Base-by-base conservation (phyloP, 2,329 filamentous ascomycete species). In the Trichocomaceae sp. region DNA sequence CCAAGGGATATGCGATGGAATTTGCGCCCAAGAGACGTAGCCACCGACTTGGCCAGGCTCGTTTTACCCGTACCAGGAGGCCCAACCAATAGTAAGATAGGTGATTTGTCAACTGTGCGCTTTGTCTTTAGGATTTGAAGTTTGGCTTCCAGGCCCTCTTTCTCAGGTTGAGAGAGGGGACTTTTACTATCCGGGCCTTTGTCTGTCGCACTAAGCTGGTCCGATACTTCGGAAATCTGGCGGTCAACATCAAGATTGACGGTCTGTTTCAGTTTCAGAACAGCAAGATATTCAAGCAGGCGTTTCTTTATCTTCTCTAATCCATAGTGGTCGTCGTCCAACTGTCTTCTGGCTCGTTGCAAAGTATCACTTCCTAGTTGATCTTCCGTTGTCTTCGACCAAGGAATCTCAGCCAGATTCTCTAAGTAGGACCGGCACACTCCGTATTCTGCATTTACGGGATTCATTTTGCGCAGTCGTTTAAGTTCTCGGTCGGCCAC, bases 281-380 rank as follows among this genome's bases (percentile, higher is more conserved):
- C 93, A 2, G 93, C 95, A 44, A 99, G 79, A 67, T 99, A 99
- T 70, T 97, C 95, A 5, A 99, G 80, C 20, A 99, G 73, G 44
- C 93, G 82, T 79, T 96, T 96, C 82, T 99, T 99, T 66, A 99
- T 92, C 72, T 92, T 95, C 58, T 97, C 90, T 13, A 99, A 77
- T 0, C 93, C 93, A 63, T 97, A 97, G 70, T 99, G 93, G 66
- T 99, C 93, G 60, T 95, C 86, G 64, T 99, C 90, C 5, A 99
- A 81, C 70, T 97, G 93, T 72, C 90, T 88, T 53, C 90, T 84
- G 6, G 93, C 93, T 62, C 81, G 82, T 56, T 81, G 79, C 55
- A 97, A 71, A 0, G 91, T 96, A 9, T 90, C 86, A 0, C 83
- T 81, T 7, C 91, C 90, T 2, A 99, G 81, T 31, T 90, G 84